Conservation (phyloP, 345 rosid species). For the Melaleuca quinquenervia region DNA sequence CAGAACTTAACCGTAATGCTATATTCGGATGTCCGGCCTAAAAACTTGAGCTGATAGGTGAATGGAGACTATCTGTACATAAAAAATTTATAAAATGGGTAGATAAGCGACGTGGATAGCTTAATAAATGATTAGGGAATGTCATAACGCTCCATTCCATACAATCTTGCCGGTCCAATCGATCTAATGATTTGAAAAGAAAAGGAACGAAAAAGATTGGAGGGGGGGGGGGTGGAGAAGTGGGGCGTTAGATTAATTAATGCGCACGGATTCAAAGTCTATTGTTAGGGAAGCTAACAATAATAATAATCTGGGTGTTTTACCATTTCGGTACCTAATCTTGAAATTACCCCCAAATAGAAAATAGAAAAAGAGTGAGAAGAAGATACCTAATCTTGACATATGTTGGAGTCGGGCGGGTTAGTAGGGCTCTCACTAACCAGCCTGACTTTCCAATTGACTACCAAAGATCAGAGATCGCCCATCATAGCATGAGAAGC, state of each 20-base stretch:
- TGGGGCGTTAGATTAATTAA: not conserved
- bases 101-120: not conserved
- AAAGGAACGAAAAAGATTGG: not conserved
- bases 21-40: not conserved
- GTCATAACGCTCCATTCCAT: slow-evolving; percentile 12
- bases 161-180: slow-evolving; percentile 5
- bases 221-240: not conserved
- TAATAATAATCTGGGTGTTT: not conserved
- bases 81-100: not conserved
- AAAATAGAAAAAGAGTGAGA: not conserved
- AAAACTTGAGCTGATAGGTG: not conserved
- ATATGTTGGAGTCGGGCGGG: not conserved
- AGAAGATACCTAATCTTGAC: not conserved
- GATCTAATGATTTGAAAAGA: not conserved
- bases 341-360: not conserved
- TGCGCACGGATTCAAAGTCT: slow-evolving; percentile 2
- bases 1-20: not conserved
- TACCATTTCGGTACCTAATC: not conserved
- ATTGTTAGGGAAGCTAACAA: slow-evolving; percentile 46
- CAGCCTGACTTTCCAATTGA: not conserved
- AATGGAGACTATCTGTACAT: not conserved
- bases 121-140: not conserved
- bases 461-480: not conserved
- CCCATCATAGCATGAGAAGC: not conserved
- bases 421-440: not conserved